Conservation (phyloP, 495 filamentous ascomycete species). For the Penicillium simplicissimum region DNA sequence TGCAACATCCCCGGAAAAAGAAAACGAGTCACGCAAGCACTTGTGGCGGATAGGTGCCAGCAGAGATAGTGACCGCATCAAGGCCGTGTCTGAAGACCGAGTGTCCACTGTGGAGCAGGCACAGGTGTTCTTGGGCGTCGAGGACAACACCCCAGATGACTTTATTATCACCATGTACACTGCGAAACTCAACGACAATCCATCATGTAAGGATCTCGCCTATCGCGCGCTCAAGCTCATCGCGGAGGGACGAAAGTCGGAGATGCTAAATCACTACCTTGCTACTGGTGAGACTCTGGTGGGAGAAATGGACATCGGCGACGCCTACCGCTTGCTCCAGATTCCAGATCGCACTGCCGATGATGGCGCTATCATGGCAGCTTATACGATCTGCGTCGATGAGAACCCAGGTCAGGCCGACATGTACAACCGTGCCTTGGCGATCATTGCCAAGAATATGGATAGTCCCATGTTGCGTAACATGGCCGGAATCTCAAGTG, state of each 20-base stretch:
- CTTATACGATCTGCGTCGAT: slow-evolving; percentile 50
- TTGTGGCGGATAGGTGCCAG: slow-evolving; percentile 58
- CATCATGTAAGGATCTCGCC: slow-evolving; percentile 48
- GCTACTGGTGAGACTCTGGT: slow-evolving; percentile 52
- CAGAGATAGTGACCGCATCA: slow-evolving; percentile 53
- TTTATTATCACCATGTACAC: slow-evolving; percentile 60
- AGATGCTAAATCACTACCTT: slow-evolving; percentile 54
- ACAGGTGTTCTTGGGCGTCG: slow-evolving; percentile 56
- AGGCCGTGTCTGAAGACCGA: slow-evolving; percentile 30
- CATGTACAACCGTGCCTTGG: slow-evolving; percentile 50
- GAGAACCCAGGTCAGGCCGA: slow-evolving; percentile 52
- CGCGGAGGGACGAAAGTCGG: slow-evolving; percentile 55
- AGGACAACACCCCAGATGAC: slow-evolving; percentile 54
- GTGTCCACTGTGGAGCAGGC: slow-evolving; percentile 65
- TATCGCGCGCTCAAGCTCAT: slow-evolving; percentile 58
- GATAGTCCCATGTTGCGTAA: slow-evolving; percentile 44
- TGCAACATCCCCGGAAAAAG: slow-evolving; percentile 40
- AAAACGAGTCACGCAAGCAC: slow-evolving; percentile 51
- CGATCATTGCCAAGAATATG: slow-evolving; percentile 51
- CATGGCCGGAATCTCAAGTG: slow-evolving; percentile 36
- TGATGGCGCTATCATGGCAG: slow-evolving; percentile 51
- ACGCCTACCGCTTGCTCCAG: slow-evolving; percentile 58
- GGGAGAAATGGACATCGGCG: slow-evolving; percentile 57
- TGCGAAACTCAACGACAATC: slow-evolving; percentile 55
- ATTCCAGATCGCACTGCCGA: slow-evolving; percentile 55